phyloP scores from a whole-genome alignment of 1,139 yeast genomes.

The Scheffersomyces cryptocercus region DNA sequence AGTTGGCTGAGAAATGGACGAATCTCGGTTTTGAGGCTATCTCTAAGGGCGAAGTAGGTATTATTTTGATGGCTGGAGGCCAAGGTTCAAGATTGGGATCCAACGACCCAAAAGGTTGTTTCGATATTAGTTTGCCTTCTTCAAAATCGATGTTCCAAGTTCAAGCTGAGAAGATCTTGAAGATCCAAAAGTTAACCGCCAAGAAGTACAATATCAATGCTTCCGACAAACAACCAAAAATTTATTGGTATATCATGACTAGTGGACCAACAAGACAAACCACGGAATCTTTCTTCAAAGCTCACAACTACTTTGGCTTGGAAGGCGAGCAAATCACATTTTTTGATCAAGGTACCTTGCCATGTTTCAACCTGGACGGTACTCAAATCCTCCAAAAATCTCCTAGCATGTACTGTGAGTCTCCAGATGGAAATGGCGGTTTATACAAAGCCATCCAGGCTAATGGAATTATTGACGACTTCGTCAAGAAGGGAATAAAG shows the following conservation, averaged over 20 bases:
- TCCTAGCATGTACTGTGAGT: conserved; percentile 61
- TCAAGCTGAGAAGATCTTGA: conserved; percentile 82
- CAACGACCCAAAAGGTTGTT: conserved; percentile 89
- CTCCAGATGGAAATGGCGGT: conserved; percentile 99
- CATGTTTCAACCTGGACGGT: conserved; percentile 80
- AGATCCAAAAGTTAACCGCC: conserved; percentile 60
- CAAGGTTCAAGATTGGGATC: conserved; percentile 97
- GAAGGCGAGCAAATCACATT: conserved; percentile 59
- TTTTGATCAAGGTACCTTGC: conserved; percentile 94
- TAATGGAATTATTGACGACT: conserved; percentile 68
- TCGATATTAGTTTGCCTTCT: conserved; percentile 82
- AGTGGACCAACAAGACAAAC: conserved; percentile 80
- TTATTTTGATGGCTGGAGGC: conserved; percentile 94
- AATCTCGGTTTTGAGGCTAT: conserved; percentile 69
- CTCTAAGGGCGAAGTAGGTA: conserved; percentile 74
- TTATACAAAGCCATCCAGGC: conserved; percentile 78
- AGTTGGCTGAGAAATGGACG: conserved; percentile 47
- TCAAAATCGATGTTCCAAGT: conserved; percentile 82
- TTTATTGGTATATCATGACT: conserved; percentile 95
- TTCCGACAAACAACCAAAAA: conserved; percentile 24
- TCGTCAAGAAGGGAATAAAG: conserved; percentile 67
- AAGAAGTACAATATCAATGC: conserved; percentile 15
- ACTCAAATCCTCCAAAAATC: conserved; percentile 64
- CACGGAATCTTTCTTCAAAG: conserved; percentile 71
- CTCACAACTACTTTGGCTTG: conserved; percentile 72